These are phyloP conservation scores for Alternaria sp. DNA, from an alignment of 2,329 filamentous ascomycete genomes.

Conservation along the genomic window DNA sequence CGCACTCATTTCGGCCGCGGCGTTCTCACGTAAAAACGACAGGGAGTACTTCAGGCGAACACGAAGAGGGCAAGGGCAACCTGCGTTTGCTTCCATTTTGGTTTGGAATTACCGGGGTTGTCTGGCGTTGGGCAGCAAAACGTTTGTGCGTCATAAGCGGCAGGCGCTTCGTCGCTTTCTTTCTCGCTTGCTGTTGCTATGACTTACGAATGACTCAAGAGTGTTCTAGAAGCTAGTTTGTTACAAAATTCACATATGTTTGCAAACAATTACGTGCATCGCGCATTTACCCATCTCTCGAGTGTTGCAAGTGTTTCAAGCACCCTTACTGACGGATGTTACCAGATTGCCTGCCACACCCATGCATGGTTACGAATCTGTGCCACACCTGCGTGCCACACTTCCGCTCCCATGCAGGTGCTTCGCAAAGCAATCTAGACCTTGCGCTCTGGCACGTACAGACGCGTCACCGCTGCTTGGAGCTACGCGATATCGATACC, in stretches of 20 bases:
- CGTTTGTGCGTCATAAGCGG: conserved; percentile 6
- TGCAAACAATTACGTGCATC: neutral
- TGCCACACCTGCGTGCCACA: conserved; percentile 6
- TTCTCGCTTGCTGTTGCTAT: conserved; percentile 9
- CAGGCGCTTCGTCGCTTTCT: conserved; percentile 2
- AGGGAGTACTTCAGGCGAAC: conserved; percentile 4
- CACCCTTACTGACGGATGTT: neutral
- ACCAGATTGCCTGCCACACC: neutral
- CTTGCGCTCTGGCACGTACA: neutral
- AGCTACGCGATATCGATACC: neutral
- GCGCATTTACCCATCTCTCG: neutral
- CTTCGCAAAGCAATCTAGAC: neutral
- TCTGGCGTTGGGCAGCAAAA: conserved; percentile 15
- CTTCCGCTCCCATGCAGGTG: neutral
- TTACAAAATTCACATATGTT: conserved; percentile 4
- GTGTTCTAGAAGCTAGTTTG: conserved; percentile 14
- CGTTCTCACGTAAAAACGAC: conserved; percentile 24
- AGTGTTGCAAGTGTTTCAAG: neutral
- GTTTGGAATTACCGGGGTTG: neutral
- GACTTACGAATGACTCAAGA: conserved; percentile 8
- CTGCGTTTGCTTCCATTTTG: conserved; percentile 5
- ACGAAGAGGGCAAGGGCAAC: conserved; percentile 5
- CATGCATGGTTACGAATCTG: neutral
- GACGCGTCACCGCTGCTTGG: neutral
- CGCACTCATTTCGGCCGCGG: conserved; percentile 23